Evolutionary conservation across 2,329 filamentous ascomycete species (phyloP), one percentile per base, ranked within the genome.

Genomic region (Ceratocystis harringtonii): DNA sequence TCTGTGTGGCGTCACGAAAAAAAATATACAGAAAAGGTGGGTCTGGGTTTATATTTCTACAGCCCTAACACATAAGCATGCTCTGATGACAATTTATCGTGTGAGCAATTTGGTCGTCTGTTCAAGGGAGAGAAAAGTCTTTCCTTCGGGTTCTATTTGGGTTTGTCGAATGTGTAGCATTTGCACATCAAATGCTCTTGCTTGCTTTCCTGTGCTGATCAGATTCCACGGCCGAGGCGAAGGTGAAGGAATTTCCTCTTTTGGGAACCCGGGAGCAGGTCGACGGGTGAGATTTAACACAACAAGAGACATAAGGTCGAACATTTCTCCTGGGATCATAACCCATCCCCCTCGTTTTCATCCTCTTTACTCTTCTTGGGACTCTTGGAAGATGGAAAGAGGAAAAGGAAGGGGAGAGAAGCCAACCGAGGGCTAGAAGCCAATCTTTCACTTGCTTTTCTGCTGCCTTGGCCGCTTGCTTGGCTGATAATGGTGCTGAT

Each of bases 321-420:
- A 17, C 22, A 5, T 3, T 15, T 4, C 30, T 57, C 15, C 52
- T 57, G 52, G 52, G 52, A 57, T 57, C 25, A 17, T 30, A 17
- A n/a, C 52, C 30, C 52, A 28, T 57, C 52, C 52, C 10, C 25
- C 30, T 57, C 5, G 25, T 28, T 57, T 10, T 57, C 52, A 15
- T 30, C 52, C 52, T 30, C 52, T 57, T 57, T 25, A 12, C 52
- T 57, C 52, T 57, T 36, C 52, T 57, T 57, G 52, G 52, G 52
- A 32, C 52, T 57, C 25, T 57, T 28, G 52, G 10, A 25, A 32
- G n/a, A 19, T 50, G 45, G 17, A n/a, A 12, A 10, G 36, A 22
- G n/a, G 17, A 22, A 6, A 50, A 22, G n/a, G 45, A 22, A n/a
- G 52, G 5, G 52, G 52, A 57, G 52, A 28, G 52, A 3, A 32